A percentile compares a stretch with the other conserved stretches of the same genome.
These are phyloP conservation scores for Closterium sp. DNA, from an alignment of 139 green algal species.

Conservation along the genomic window DNA sequence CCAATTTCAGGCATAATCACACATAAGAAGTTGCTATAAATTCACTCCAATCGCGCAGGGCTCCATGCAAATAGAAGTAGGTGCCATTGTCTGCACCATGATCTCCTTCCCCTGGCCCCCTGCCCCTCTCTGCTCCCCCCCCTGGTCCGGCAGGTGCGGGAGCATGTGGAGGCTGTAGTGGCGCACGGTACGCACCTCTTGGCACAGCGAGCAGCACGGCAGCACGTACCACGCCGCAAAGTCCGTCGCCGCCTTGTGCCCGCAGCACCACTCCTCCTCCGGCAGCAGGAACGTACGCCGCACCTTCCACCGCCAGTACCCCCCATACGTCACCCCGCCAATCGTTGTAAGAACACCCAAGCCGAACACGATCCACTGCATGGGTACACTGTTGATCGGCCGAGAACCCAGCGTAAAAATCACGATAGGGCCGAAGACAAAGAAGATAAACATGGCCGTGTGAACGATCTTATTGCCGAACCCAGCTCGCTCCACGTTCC, in stretches of 20 bases:
- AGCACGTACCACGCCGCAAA: slow-evolving; percentile 1
- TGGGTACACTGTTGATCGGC: neutral
- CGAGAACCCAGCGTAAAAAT: slow-evolving; percentile 13
- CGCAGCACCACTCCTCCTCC: slow-evolving; percentile 8
- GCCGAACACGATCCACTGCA: neutral
- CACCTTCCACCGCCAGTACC: slow-evolving; percentile 34
- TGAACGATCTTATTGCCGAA: slow-evolving; percentile 25
- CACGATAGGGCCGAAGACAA: slow-evolving; percentile 19
- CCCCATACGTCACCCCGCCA: slow-evolving; percentile 27
- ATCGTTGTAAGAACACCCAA: neutral
- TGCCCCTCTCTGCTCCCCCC: neutral
- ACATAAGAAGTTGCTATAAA: too few relatives aligned
- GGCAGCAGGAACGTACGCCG: slow-evolving; percentile 12
- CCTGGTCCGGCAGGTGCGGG: neutral
- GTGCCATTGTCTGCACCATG: neutral
- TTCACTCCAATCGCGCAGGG: neutral
- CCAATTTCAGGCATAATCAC: neutral
- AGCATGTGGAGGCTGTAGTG: slow-evolving; percentile 6
- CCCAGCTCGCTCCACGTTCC: slow-evolving; percentile 29
- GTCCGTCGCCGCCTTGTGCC: neutral
- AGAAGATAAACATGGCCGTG: slow-evolving; percentile 6
- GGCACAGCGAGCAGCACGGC: slow-evolving; percentile 22
- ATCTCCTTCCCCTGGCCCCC: neutral
- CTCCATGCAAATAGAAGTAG: neutral
- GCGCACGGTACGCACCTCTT: slow-evolving; percentile 28